Evolutionary conservation across 1,284 basidiomycete genomes (phyloP).

Genomic region (Tremellales sp.): DNA sequence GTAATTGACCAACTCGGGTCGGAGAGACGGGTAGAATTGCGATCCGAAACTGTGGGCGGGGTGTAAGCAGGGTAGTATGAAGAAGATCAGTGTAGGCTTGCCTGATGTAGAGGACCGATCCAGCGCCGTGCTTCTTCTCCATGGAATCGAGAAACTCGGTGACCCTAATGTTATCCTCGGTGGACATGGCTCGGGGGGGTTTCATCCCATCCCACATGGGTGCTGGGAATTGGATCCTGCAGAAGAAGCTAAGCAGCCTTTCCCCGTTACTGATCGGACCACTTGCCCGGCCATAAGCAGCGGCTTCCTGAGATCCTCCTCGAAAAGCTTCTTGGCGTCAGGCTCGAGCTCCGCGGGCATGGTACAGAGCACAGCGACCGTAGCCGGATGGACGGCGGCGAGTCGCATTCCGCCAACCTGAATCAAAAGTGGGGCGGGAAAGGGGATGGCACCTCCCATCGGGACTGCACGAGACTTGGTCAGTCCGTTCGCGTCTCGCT

Average conservation of each 20-base stretch:
- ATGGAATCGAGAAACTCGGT: slow-evolving; percentile 21
- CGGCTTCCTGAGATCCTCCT: slow-evolving; percentile 12
- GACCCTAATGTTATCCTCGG: slow-evolving; percentile 19
- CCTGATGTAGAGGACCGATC: slow-evolving; percentile 16
- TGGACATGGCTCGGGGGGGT: slow-evolving; percentile 5
- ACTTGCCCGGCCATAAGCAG: slow-evolving; percentile 24
- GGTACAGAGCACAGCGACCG: slow-evolving; percentile 10
- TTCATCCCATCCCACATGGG: slow-evolving; percentile 14
- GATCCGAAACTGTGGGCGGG: slow-evolving; percentile 19
- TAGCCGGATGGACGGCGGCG: slow-evolving; percentile 5
- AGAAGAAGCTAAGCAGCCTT: neutral
- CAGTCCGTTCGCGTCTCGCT: neutral
- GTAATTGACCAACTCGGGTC: slow-evolving; percentile 21
- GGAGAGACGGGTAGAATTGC: slow-evolving; percentile 16
- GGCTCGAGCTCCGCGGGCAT: slow-evolving; percentile 12
- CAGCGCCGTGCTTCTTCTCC: slow-evolving; percentile 13
- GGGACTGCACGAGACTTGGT: slow-evolving; percentile 4
- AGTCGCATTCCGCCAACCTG: neutral
- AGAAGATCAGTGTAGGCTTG: slow-evolving; percentile 1
- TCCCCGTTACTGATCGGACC: neutral
- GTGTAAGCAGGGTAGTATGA: neutral
- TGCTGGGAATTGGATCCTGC: slow-evolving; percentile 20
- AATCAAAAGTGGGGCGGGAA: slow-evolving; percentile 5
- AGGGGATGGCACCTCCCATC: slow-evolving; percentile 5
- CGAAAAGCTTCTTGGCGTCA: slow-evolving; percentile 9